Percentiles rank a stretch among this genome's conserved stretches.
Evolutionary conservation across 2,329 filamentous ascomycete genomes (phyloP).

Genomic region (Didymellaceae sp.): DNA sequence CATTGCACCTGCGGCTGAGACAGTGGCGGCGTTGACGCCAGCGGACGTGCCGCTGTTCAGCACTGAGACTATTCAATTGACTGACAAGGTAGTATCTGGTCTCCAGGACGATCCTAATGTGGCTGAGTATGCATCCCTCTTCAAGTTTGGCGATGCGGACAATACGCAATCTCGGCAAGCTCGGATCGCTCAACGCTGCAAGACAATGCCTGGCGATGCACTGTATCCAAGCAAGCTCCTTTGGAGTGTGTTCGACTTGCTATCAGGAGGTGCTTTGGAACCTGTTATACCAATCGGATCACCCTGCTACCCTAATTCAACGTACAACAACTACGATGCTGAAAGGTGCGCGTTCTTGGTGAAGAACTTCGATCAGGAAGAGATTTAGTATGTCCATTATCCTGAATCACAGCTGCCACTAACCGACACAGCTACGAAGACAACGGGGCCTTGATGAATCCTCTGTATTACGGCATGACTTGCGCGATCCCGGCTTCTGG

Average conservation of each 20-base stretch:
- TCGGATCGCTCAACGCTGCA: constrained; percentile 28
- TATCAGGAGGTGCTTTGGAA: constrained; percentile 35
- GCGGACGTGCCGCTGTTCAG: constrained; percentile 33
- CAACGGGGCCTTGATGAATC: constrained; percentile 37
- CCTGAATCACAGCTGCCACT: background rate
- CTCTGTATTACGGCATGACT: constrained; percentile 39
- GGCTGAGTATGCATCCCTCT: constrained; percentile 30
- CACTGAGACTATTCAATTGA: constrained; percentile 32
- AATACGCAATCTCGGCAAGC: constrained; percentile 15
- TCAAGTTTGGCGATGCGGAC: constrained; percentile 47
- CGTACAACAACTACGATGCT: constrained; percentile 39
- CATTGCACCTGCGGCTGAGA: constrained; percentile 35
- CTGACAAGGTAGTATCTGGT: constrained; percentile 30
- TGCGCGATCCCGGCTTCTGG: constrained; percentile 31
- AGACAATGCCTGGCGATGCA: constrained; percentile 38
- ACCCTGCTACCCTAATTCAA: constrained; percentile 36
- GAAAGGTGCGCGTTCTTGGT: constrained; percentile 31
- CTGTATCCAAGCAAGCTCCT: constrained; percentile 29
- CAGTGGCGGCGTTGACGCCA: constrained; percentile 24
- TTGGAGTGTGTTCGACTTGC: constrained; percentile 31
- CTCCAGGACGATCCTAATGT: constrained; percentile 25
- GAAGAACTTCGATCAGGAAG: constrained; percentile 23
- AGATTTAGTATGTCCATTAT: constrained; percentile 27
- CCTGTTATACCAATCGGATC: constrained; percentile 38
- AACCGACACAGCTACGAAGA: constrained; percentile 26